Percentiles rank a stretch among this genome's conserved stretches.
Evolutionary conservation across 768 basidiomycete species (phyloP).

Genomic region (Psilocybe sp.): DNA sequence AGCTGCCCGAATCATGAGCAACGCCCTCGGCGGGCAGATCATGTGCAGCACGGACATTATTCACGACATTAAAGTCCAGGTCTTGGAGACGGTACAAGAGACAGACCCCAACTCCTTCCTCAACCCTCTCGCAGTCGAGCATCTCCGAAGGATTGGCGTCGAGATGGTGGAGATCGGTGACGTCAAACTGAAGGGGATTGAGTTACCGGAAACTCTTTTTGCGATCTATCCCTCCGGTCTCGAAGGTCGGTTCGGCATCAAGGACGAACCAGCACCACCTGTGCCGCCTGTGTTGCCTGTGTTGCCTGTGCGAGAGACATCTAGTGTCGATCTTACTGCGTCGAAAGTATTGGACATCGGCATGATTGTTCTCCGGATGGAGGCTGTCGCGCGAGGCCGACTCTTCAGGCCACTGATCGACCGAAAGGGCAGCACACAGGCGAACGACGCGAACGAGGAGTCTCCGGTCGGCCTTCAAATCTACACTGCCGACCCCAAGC

Average conservation of each 20-base stretch:
- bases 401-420: slow-evolving; percentile 49
- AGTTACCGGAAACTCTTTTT: slow-evolving; percentile 86
- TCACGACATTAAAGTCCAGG: slow-evolving; percentile 69
- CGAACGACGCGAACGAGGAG: slow-evolving; percentile 29
- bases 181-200: slow-evolving; percentile 90
- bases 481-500: slow-evolving; percentile 57
- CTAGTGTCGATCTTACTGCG: slow-evolving; percentile 61
- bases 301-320: no score
- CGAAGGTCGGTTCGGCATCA: slow-evolving; percentile 64
- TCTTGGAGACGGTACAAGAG: slow-evolving; percentile 51
- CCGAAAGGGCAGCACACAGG: slow-evolving; percentile 44
- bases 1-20: slow-evolving; percentile 77
- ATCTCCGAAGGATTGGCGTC: slow-evolving; percentile 70
- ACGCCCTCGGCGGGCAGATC: slow-evolving; percentile 90
- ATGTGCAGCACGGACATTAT: slow-evolving; percentile 87
- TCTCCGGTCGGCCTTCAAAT: slow-evolving; percentile 27
- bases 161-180: slow-evolving; percentile 79
- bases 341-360: slow-evolving; percentile 74
- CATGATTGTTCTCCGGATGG: slow-evolving; percentile 71
- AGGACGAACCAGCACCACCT: slow-evolving; percentile 30
- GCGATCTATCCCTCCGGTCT: slow-evolving; percentile 77
- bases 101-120: slow-evolving; percentile 62
- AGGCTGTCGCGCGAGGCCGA: slow-evolving; percentile 65
- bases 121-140: slow-evolving; percentile 63
- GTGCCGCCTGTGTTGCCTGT: slow-evolving; percentile 39